Conservation (phyloP, 2,329 filamentous ascomycete genomes). For the Helotiales sp. region DNA sequence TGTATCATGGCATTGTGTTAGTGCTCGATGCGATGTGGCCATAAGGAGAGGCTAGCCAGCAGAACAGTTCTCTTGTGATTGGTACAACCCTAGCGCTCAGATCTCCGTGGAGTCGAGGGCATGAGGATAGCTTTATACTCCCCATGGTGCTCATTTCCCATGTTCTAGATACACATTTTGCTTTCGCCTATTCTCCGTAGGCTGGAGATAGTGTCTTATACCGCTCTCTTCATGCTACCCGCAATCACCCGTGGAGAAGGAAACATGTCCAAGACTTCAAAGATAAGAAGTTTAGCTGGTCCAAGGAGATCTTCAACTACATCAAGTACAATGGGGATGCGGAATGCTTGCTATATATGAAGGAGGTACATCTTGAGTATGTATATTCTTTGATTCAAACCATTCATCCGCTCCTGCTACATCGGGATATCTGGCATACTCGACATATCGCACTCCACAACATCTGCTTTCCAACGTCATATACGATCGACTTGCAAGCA, state of each 20-base stretch:
- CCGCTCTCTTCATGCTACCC: neutral
- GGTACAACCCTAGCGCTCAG: neutral
- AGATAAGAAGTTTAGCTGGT: slow-evolving; percentile 7
- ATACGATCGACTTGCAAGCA: slow-evolving; percentile 3
- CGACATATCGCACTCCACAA: neutral
- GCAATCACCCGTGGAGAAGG: slow-evolving; percentile 16
- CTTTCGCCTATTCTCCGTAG: neutral
- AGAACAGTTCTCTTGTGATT: neutral
- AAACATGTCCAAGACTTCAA: slow-evolving; percentile 4
- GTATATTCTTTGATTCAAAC: slow-evolving; percentile 2
- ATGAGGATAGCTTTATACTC: slow-evolving; percentile 9
- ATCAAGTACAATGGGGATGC: neutral
- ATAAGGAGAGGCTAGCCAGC: neutral
- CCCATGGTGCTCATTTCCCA: neutral
- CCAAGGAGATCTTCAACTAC: slow-evolving; percentile 15
- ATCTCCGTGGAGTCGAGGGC: slow-evolving; percentile 18
- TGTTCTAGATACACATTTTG: neutral
- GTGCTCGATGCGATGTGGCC: neutral
- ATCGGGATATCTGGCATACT: neutral
- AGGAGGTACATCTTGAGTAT: slow-evolving; percentile 1
- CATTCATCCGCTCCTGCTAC: slow-evolving; percentile 4
- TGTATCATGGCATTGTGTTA: neutral
- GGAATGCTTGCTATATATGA: slow-evolving; percentile 1
- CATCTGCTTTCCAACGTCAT: neutral
- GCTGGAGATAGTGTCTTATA: neutral